Base-by-base conservation (phyloP, 352 stramenopile species). In the Phytophthora sojae region DNA sequence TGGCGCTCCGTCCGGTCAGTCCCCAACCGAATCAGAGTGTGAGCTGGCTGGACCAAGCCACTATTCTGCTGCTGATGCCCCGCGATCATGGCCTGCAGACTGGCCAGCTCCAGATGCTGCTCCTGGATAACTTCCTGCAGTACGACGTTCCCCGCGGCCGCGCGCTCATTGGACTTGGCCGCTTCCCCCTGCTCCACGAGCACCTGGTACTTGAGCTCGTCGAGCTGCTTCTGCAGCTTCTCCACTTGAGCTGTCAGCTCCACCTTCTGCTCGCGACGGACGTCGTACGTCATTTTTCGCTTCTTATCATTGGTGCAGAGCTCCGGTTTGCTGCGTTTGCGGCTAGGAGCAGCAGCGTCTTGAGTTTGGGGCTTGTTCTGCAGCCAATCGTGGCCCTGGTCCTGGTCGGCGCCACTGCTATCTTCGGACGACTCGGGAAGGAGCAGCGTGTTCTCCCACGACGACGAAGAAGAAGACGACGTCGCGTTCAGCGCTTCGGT, bases 191-290 rank as follows among this genome's bases (percentile, higher is more conserved):
- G 50, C 49, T 74, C 49, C n/a, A 80, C 68, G 35, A 80, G 55
- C 54, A 75, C 72, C 9, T 64, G 59, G 30, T 73, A 80, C 56
- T 86, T 77, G 61, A 86, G 73, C 14, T 74, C 57, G 15, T 75
- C 61, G 51, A 83, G 74, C 12, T 80, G 61, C 42, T 71, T 62
- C 58, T 85, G 73, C 53, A 83, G 59, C 14, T 30, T 56, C 50
- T 67, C 64, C 21, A 79, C 64, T 50, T 83, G 63, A 12, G 12
- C 17, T 4, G 67, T 58, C 25, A 86, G 25, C 30, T 54, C 63
- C 23, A 65, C 35, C 44, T 82, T 83, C 45, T 82, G 29, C 55
- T 86, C 75, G 67, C 70, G 58, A 42, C 73, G 73, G 5, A 76
- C 47, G 17, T 76, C 73, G 57, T 81, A 73, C 39, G 73, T 78